Evolutionary conservation across 306 rosid species (phyloP), one percentile per base, ranked within the genome.

Genomic region (Pyrus bretschneideri): DNA sequence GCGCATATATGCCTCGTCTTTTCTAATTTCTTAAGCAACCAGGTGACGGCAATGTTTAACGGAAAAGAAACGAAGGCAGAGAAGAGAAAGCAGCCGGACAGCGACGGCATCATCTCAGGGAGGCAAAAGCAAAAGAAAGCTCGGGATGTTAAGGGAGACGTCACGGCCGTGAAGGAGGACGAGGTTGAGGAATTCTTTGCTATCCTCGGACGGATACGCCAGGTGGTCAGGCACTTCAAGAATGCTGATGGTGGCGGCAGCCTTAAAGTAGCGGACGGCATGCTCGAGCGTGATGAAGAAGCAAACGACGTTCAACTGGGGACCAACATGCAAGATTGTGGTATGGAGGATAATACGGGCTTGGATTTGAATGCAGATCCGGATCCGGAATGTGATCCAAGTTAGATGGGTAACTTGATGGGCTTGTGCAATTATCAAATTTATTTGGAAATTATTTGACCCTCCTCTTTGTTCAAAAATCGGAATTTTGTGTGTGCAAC

Each of bases 131-230:
- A 30, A 25, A 85, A 78, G 70, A 83, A 70, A 65, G 79, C 25
- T 21, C 70, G 83, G 5, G 74, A 79, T 27, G 81, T 13, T 15
- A 33, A 49, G 42, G 33, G 25, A 51, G 21, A 23, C 23, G 79
- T 10, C 30, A 49, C 22, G 52, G 54, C 57, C 9, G 85, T 65
- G 31, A 70, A 69, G 6, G 87, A 87, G 31, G 82, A 83, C 8
- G 91, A 82, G 77, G 84, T 85, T 14, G 88, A 87, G 66, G 87
- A 87, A 77, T 87, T 87, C 73, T 80, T 40, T 30, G 79, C 85
- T 27, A 82, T 87, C 49, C 75, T 87, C 61, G 72, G 77, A 46
- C 80, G 83, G 46, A 80, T 87, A 2, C 76, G 78, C 69, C 33
- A 25, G 55, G 82, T 82, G 10, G 76, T 70, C 19, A 79, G 15